Evolutionary conservation across 306 rosid species (phyloP), one percentile per base, ranked within the genome.

Genomic region (Mimosa bimucronata): DNA sequence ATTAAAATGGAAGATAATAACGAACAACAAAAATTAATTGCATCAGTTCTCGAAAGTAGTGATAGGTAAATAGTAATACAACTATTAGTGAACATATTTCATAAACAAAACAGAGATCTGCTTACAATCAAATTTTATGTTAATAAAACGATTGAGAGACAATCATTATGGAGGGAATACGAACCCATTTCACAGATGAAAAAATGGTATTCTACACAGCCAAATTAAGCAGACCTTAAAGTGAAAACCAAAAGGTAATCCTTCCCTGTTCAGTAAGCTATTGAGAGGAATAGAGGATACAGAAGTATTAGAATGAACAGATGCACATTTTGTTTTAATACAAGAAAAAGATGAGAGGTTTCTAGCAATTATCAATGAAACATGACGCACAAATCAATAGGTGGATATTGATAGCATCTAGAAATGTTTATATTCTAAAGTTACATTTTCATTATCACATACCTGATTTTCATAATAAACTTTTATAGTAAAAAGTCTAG

Each of bases 1-100:
- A 53, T 21, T 58, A 26, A 70, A 46, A 18, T 12, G 61, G 66
- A 26, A 79, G 41, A 42, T 58, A 45, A 23, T 21, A 37, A 53
- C 30, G 30, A 21, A 62, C 53, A 31, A 62, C n/a, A 78, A 66
- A 23, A 78, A 48, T 77, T 42, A 8, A 77, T 46, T 38, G 2
- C 29, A 42, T 42, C 11, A 60, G 40, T 70, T 31, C 57, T 75
- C 38, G 25, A 31, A 40, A 41, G 40, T 75, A 23, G 30, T 19
- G n/a, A 26, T 31, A 76, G n/a, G 25, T 29, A 12, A 29, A 26
- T 38, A 23, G 5, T 12, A 21, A 62, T 34, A 45, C 48, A 38
- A 23, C 29, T 67, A 37, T 21, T 11, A 53, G 31, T 12, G 78
- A 52, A 37, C 14, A 74, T 38, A 14, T 55, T 57, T 14, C 4